These are phyloP conservation scores for Penicillium expansum DNA, from an alignment of 2,329 filamentous ascomycete genomes.

Conservation along the genomic window DNA sequence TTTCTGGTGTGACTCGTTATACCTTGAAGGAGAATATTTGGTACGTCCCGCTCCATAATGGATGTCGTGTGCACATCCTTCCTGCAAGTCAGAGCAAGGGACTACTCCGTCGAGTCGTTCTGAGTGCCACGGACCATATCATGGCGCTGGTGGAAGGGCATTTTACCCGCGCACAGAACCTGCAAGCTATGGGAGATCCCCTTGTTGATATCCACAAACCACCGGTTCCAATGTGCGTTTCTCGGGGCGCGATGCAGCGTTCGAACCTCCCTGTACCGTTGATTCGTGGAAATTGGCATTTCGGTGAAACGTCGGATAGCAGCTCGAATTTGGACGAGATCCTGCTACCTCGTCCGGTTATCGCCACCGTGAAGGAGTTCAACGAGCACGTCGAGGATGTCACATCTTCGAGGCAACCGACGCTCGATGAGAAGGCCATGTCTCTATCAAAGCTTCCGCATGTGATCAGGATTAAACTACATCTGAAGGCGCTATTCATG, in stretches of 20 bases:
- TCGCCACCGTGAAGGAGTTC: constrained; percentile 37
- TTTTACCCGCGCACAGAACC: constrained; percentile 24
- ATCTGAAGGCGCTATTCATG: constrained; percentile 34
- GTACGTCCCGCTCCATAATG: constrained; percentile 34
- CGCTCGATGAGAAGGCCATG: constrained; percentile 1
- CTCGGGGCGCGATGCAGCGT: constrained; percentile 23
- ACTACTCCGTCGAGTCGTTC: constrained; percentile 32
- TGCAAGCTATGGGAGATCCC: constrained; percentile 29
- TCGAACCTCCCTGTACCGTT: constrained; percentile 26
- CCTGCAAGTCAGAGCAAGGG: constrained; percentile 31
- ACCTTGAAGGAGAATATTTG: constrained; percentile 39
- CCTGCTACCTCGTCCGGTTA: constrained; percentile 15
- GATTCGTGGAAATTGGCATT: constrained; percentile 34
- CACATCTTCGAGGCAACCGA: constrained; percentile 25
- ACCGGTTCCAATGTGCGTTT: constrained; percentile 31
- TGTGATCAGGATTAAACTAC: constrained; percentile 18
- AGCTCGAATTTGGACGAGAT: constrained; percentile 15
- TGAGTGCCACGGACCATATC: constrained; percentile 36
- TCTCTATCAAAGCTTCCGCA: constrained; percentile 9
- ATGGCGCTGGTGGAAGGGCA: constrained; percentile 32
- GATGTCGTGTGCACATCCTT: constrained; percentile 40
- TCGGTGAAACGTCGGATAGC: constrained; percentile 3
- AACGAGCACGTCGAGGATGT: constrained; percentile 41
- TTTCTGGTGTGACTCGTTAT: constrained; percentile 33
- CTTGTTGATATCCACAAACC: constrained; percentile 31